Conservation (phyloP, 352 stramenopile genomes). For the Aphanomyces stellatus region DNA sequence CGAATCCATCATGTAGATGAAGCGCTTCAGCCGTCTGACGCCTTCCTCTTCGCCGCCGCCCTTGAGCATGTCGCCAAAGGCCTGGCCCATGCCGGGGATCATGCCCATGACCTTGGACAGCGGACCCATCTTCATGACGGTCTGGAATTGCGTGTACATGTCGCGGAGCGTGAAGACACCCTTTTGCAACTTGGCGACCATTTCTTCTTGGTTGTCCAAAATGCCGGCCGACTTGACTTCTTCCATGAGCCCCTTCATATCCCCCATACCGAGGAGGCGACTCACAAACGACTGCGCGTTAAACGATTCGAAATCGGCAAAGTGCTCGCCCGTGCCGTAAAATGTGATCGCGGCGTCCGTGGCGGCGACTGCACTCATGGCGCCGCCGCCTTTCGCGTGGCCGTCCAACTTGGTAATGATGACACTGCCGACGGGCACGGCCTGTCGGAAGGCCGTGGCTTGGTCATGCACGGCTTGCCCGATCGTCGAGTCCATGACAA, state of each 20-base stretch:
- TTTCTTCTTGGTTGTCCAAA: conserved; percentile 92
- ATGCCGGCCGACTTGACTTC: conserved; percentile 89
- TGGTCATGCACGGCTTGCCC: conserved; percentile 97
- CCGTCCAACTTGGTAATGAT: conserved; percentile 99
- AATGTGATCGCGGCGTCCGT: conserved; percentile 98
- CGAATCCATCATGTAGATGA: conserved; percentile 99
- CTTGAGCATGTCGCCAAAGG: conserved; percentile 67
- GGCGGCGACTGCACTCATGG: conserved; percentile 95
- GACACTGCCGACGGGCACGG: conserved; percentile 95
- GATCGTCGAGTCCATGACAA: conserved; percentile 99
- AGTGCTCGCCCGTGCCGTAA: conserved; percentile 96
- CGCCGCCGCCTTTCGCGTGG: conserved; percentile 97
- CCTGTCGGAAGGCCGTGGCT: conserved; percentile 91
- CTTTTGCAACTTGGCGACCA: conserved; percentile 95
- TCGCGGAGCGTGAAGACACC: conserved; percentile 96
- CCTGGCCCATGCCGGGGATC: conserved; percentile 85
- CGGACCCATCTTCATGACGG: conserved; percentile 96
- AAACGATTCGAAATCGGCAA: conserved; percentile 98
- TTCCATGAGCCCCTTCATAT: conserved; percentile 94
- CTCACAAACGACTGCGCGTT: conserved; percentile 96
- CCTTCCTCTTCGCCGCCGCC: conserved; percentile 88
- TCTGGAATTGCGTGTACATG: conserved; percentile 99
- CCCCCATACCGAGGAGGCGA: conserved; percentile 97
- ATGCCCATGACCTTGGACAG: conserved; percentile 98
- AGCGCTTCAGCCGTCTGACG: conserved; percentile 90